Percentiles rank a stretch among this genome's conserved stretches.
Conservation (phyloP, 2,329 filamentous ascomycete genomes). For the Blastomyces parvus region DNA sequence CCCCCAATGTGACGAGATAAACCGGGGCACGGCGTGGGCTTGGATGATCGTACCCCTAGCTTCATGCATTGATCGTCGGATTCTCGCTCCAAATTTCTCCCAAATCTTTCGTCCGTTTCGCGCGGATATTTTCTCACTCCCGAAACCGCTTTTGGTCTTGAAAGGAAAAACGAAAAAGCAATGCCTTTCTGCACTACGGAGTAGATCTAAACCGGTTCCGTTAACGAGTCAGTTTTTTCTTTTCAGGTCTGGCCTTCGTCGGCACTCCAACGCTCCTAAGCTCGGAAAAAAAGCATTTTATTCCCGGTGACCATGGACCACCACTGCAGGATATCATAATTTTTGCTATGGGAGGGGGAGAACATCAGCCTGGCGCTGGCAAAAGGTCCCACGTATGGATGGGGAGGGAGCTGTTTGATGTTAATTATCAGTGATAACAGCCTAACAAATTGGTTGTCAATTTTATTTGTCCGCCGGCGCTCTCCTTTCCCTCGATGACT, state of each 20-base stretch:
- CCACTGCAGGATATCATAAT: neutral
- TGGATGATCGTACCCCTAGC: neutral
- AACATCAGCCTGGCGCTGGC: too few species aligned
- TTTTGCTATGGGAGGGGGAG: too few species aligned
- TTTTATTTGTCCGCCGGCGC: neutral
- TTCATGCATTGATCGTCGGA: slow-evolving; percentile 3
- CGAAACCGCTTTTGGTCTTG: neutral
- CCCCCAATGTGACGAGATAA: too few species aligned
- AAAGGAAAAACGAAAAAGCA: neutral
- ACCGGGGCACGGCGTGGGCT: too few species aligned
- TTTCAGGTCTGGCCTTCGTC: neutral
- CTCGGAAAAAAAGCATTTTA: neutral
- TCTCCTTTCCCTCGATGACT: neutral
- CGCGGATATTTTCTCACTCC: neutral
- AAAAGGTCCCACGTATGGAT: neutral
- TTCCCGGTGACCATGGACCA: neutral
- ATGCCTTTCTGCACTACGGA: neutral
- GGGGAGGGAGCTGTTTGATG: neutral
- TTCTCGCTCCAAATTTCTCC: neutral
- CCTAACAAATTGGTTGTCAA: neutral
- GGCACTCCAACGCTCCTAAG: neutral
- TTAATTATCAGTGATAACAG: neutral
- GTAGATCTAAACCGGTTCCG: neutral
- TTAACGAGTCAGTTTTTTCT: neutral
- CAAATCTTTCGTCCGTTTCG: neutral